Evolutionary conservation across 2,329 filamentous ascomycete genomes (phyloP).

Genomic region (Chrysoporthe deuterocubensis): DNA sequence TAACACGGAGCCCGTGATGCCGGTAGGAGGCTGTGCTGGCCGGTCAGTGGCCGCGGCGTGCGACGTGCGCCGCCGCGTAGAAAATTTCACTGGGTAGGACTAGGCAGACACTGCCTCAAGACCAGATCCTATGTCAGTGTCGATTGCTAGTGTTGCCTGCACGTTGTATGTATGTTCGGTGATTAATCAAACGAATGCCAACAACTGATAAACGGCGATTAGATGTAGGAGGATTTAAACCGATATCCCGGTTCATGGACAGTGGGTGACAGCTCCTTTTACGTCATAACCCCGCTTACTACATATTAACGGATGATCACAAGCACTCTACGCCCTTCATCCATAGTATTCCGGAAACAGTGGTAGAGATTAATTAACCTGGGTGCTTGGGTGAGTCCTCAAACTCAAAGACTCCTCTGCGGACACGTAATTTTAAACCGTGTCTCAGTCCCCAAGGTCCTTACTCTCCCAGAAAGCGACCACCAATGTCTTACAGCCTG

Average conservation of each 20-base stretch:
- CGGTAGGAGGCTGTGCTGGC: neutral
- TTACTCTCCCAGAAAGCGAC: too few relatives aligned
- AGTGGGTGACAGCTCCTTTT: neutral
- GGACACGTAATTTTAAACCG: too few relatives aligned
- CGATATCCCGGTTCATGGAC: neutral
- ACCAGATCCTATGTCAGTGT: neutral
- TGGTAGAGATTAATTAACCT: too few relatives aligned
- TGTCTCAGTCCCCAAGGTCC: too few relatives aligned
- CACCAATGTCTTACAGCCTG: slow-evolving; percentile 16
- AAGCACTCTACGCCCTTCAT: neutral
- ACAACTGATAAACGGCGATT: neutral
- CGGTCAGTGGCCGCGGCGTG: neutral
- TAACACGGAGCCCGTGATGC: neutral
- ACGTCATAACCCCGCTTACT: neutral
- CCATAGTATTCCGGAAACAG: neutral
- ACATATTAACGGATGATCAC: slow-evolving; percentile 8
- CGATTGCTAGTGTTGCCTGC: neutral
- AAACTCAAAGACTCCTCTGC: too few relatives aligned
- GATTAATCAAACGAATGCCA: neutral
- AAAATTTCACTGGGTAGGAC: neutral
- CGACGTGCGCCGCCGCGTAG: neutral
- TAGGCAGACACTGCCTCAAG: neutral
- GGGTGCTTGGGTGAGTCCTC: too few relatives aligned
- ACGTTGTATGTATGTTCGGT: neutral
- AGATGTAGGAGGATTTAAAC: neutral